Conservation (phyloP, 208 protist species). For the Angomonas ambiguus region DNA sequence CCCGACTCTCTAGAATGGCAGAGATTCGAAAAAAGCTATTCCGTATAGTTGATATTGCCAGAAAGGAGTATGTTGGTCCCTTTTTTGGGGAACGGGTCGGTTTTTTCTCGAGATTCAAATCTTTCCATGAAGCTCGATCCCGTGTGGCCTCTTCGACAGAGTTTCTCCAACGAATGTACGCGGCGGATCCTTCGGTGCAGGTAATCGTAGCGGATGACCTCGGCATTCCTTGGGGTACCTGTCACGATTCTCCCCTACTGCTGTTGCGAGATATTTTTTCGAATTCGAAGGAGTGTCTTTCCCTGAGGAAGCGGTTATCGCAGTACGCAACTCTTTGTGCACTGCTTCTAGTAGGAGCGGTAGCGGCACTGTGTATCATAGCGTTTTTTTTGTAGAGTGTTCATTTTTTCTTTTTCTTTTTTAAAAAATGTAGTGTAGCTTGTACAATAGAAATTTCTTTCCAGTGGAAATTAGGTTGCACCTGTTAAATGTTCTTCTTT, state of each 20-base stretch:
- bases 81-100: conserved; percentile 7
- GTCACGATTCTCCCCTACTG: conserved; percentile 29
- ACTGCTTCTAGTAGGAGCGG: background rate
- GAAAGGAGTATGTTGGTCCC: conserved; percentile 31
- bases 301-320: conserved; percentile 17
- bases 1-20: conserved; percentile 18
- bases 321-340: too few relatives aligned
- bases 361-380: too few relatives aligned
- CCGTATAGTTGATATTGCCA: conserved; percentile 19
- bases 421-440: background rate
- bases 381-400: too few relatives aligned
- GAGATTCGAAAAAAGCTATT: conserved; percentile 31
- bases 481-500: background rate
- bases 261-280: conserved; percentile 36
- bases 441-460: too few relatives aligned
- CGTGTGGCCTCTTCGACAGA: too few relatives aligned
- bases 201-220: conserved; percentile 29
- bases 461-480: too few relatives aligned
- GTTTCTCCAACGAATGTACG: too few relatives aligned
- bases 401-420: background rate
- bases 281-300: conserved; percentile 29
- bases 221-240: conserved; percentile 28
- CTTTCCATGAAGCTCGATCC: too few relatives aligned
- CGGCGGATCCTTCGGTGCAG: conserved; percentile 42
- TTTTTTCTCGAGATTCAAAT: too few relatives aligned